Evolutionary conservation across 257 asterid genomes (phyloP).

Genomic region (Paraleonurus japonicus): DNA sequence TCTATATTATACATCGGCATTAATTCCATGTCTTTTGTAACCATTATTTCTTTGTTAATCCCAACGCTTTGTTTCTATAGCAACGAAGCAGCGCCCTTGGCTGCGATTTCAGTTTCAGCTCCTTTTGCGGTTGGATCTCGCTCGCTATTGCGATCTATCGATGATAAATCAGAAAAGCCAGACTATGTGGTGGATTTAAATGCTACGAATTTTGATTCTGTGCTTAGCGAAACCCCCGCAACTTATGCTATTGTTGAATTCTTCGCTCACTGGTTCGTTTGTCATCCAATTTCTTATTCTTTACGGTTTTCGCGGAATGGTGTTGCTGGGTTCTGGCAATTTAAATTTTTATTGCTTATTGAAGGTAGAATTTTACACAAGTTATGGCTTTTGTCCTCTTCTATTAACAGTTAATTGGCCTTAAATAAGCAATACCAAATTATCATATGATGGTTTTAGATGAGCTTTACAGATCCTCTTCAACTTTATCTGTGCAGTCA

Average conservation of each 20-base stretch:
- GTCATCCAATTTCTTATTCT: background rate
- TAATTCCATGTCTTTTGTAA: constrained; percentile 31
- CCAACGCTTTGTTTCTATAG: constrained; percentile 31
- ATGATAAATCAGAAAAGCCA: constrained; percentile 31
- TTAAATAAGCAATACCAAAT: constrained; percentile 2
- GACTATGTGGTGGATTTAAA: constrained; percentile 75
- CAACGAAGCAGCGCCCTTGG: constrained; percentile 31
- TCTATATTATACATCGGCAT: constrained; percentile 12
- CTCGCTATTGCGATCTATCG: constrained; percentile 61
- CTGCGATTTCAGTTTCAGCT: constrained; percentile 28
- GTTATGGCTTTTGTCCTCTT: background rate
- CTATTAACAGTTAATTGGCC: background rate
- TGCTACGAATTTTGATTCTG: constrained; percentile 63
- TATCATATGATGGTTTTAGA: background rate
- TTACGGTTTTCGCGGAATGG: background rate
- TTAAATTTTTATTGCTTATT: constrained; percentile 2
- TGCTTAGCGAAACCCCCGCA: constrained; percentile 68
- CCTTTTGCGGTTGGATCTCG: constrained; percentile 52
- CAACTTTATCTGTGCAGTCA: background rate
- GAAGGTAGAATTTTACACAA: background rate
- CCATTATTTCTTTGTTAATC: constrained; percentile 32
- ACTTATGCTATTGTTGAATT: constrained; percentile 78
- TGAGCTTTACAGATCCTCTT: background rate
- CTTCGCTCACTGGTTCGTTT: constrained; percentile 80
- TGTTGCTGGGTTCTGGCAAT: background rate